phyloP scores from a whole-genome alignment of 371 early-diverging fungal species.

The Basidiobolus meristosporus region DNA sequence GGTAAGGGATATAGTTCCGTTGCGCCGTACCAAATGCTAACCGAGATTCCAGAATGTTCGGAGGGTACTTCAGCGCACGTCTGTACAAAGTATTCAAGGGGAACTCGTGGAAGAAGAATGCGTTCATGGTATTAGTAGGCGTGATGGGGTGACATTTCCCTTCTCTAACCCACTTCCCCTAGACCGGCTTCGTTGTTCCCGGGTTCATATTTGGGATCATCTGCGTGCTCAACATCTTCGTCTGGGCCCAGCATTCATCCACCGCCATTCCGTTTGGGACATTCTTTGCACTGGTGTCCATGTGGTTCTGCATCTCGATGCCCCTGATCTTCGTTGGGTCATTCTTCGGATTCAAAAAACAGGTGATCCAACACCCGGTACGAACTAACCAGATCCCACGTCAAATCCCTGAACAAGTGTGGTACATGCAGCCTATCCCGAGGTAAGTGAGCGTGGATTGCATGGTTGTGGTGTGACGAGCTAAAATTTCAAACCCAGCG shows the following conservation, averaged over 20 bases:
- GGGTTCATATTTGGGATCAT: slow-evolving; percentile 43
- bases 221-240: slow-evolving; percentile 74
- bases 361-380: slow-evolving; percentile 66
- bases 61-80: slow-evolving; percentile 73
- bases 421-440: slow-evolving; percentile 48
- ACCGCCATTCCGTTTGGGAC: slow-evolving; percentile 88
- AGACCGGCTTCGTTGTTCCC: too few species aligned
- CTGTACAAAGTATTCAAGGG: slow-evolving; percentile 89
- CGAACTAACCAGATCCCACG: slow-evolving; percentile 88
- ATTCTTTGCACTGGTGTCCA: slow-evolving; percentile 55
- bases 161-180: too few species aligned
- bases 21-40: too few species aligned
- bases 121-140: too few species aligned
- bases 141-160: too few species aligned
- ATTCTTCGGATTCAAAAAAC: slow-evolving; percentile 79
- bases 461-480: too few species aligned
- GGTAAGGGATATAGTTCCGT: too few species aligned
- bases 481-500: too few species aligned
- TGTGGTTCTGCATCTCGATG: slow-evolving; percentile 78
- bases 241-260: slow-evolving; percentile 69
- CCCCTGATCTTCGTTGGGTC: slow-evolving; percentile 83
- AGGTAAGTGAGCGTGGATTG: too few species aligned
- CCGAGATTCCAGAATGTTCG: too few species aligned
- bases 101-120: slow-evolving; percentile 67
- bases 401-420: slow-evolving; percentile 72